phyloP scores from a whole-genome alignment of 805 yeast genomes.

The Candida fluviatilis region DNA sequence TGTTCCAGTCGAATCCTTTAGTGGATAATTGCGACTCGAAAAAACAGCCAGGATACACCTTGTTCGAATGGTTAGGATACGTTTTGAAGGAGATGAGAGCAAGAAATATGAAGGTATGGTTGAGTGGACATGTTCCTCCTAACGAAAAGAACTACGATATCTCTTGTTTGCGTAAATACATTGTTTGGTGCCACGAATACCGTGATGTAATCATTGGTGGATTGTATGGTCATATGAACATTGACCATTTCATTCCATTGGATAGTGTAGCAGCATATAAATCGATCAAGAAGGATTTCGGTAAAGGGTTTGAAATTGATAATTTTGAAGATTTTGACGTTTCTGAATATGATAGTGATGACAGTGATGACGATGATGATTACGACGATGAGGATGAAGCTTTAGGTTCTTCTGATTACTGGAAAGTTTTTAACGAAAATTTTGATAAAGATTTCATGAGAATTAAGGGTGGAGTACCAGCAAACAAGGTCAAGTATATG shows the following conservation, averaged over 20 bases:
- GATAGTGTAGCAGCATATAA: slow-evolving; percentile 68
- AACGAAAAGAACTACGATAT: slow-evolving; percentile 71
- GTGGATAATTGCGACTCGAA: slow-evolving; percentile 73
- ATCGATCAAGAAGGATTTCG: slow-evolving; percentile 27
- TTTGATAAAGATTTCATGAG: slow-evolving; percentile 12
- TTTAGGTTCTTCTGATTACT: slow-evolving; percentile 9
- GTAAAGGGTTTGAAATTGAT: neutral
- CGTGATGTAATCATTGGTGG: slow-evolving; percentile 83
- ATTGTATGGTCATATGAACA: slow-evolving; percentile 84
- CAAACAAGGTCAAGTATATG: slow-evolving; percentile 63
- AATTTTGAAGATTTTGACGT: slow-evolving; percentile 12
- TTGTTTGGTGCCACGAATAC: slow-evolving; percentile 80
- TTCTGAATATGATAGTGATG: slow-evolving; percentile 22
- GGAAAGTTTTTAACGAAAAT: slow-evolving; percentile 9
- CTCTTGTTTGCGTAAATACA: slow-evolving; percentile 68
- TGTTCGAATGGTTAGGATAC: slow-evolving; percentile 74
- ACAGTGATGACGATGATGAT: slow-evolving; percentile 20
- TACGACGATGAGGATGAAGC: slow-evolving; percentile 15
- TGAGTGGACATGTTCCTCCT: slow-evolving; percentile 88
- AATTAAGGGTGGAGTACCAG: slow-evolving; percentile 61
- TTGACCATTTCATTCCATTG: slow-evolving; percentile 78
- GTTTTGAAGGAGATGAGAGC: slow-evolving; percentile 68
- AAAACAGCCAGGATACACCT: slow-evolving; percentile 76
- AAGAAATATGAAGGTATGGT: slow-evolving; percentile 80
- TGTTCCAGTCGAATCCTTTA: slow-evolving; percentile 73